phyloP scores from a whole-genome alignment of 208 protist species.

The Leishmania braziliensis region DNA sequence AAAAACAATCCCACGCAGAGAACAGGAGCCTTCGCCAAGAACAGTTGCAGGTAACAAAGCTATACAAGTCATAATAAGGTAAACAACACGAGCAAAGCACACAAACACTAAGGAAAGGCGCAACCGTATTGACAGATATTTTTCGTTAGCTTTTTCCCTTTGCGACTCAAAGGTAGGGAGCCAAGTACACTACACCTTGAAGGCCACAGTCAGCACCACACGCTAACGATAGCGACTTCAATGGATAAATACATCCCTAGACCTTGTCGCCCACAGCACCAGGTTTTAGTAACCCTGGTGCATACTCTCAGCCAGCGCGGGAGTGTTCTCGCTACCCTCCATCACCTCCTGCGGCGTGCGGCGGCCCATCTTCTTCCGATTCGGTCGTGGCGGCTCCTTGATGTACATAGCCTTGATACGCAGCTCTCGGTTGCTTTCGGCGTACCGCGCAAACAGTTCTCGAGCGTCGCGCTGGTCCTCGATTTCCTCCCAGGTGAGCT shows the following conservation, averaged over 20 bases:
- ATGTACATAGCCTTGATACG: conserved; percentile 89
- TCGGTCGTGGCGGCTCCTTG: conserved; percentile 87
- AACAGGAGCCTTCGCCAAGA: too few relatives aligned
- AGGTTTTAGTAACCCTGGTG: conserved; percentile 53
- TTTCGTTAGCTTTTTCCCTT: not conserved
- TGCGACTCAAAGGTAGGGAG: not conserved
- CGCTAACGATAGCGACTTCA: too few relatives aligned
- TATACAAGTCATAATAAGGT: not conserved
- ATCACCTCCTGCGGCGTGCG: conserved; percentile 74
- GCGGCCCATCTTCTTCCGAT: conserved; percentile 69
- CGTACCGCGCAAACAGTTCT: conserved; percentile 69
- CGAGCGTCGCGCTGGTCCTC: conserved; percentile 80
- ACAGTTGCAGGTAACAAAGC: not conserved
- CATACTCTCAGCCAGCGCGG: conserved; percentile 62
- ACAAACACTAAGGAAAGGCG: not conserved
- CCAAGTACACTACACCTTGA: not conserved
- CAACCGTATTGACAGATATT: not conserved
- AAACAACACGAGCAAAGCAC: not conserved
- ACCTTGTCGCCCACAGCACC: not conserved
- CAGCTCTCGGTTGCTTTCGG: conserved; percentile 74
- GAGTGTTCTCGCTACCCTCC: conserved; percentile 67
- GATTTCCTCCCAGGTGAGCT: conserved; percentile 89
- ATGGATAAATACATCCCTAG: too few relatives aligned
- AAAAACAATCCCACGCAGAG: conserved; percentile 5
- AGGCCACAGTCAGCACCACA: not conserved